Percentiles rank a stretch among this genome's conserved stretches.
Evolutionary conservation across 2,329 filamentous ascomycete species (phyloP).

Genomic region (Colletotrichum sp.): DNA sequence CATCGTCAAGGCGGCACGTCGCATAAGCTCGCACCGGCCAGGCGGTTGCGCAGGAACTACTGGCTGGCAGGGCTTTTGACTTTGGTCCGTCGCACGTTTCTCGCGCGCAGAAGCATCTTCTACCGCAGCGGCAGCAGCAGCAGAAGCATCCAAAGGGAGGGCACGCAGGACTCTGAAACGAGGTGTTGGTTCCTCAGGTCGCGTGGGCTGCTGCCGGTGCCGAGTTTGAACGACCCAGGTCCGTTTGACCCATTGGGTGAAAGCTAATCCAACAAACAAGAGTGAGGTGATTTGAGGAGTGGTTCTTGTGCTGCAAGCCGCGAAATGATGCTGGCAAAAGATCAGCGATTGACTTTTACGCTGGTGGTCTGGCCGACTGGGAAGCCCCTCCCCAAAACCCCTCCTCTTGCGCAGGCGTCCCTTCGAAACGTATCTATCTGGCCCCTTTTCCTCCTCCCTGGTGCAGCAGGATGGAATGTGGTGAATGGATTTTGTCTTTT

Average conservation of each 20-base stretch:
- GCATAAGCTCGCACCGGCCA: background rate
- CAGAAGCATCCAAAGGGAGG: background rate
- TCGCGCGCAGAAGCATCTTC: background rate
- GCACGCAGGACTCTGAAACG: background rate
- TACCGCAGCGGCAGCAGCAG: background rate
- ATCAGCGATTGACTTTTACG: conserved; percentile 15
- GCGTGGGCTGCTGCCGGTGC: background rate
- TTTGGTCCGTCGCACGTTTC: background rate
- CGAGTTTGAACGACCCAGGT: background rate
- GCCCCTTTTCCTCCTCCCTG: background rate
- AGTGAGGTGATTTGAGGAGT: background rate
- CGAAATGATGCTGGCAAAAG: background rate
- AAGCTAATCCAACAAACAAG: background rate
- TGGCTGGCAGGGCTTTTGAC: background rate
- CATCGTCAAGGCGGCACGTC: background rate
- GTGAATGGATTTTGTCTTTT: background rate
- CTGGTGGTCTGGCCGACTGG: background rate
- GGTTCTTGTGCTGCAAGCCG: background rate
- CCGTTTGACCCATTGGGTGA: background rate
- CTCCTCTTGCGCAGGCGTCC: background rate
- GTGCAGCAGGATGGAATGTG: background rate
- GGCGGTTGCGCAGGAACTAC: background rate
- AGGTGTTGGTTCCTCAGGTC: background rate
- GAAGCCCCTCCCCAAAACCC: background rate
- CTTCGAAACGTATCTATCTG: background rate